Evolutionary conservation across 2,329 filamentous ascomycete genomes (phyloP).

Genomic region (Epichloe uncinata): DNA sequence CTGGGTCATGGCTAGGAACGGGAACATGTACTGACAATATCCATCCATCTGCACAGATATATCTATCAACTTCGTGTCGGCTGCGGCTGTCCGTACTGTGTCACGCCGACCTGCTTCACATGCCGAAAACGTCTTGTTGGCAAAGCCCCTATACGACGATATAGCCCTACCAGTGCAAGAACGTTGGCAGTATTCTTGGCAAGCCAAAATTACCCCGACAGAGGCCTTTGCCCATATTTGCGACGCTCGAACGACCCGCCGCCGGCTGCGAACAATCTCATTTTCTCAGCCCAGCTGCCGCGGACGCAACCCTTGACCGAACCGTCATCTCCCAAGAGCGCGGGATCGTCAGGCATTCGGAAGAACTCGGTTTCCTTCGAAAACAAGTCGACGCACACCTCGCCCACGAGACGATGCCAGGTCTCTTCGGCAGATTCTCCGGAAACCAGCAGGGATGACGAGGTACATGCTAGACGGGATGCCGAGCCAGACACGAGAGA

Average conservation of each 20-base stretch:
- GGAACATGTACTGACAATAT: neutral
- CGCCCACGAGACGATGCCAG: neutral
- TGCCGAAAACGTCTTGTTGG: conserved; percentile 55
- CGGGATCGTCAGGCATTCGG: neutral
- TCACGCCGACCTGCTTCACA: conserved; percentile 67
- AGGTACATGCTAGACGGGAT: neutral
- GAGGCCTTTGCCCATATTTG: conserved; percentile 48
- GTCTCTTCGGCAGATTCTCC: neutral
- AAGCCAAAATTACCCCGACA: conserved; percentile 63
- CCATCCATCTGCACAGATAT: conserved; percentile 38
- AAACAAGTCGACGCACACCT: neutral
- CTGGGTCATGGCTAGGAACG: neutral
- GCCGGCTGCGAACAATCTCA: conserved; percentile 32
- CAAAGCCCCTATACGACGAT: conserved; percentile 59
- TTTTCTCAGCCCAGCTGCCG: conserved; percentile 25
- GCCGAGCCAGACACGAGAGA: neutral
- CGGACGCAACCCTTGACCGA: conserved; percentile 3
- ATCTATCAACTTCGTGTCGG: conserved; percentile 72
- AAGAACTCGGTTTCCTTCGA: neutral
- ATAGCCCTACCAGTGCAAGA: conserved; percentile 69
- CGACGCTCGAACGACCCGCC: conserved; percentile 28
- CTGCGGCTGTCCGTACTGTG: conserved; percentile 56
- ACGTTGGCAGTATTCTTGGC: conserved; percentile 71
- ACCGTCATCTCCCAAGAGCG: neutral
- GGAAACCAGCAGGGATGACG: neutral